These are phyloP conservation scores for Triglochin maritima DNA, from an alignment of 106 monocot genomes.

Conservation along the genomic window DNA sequence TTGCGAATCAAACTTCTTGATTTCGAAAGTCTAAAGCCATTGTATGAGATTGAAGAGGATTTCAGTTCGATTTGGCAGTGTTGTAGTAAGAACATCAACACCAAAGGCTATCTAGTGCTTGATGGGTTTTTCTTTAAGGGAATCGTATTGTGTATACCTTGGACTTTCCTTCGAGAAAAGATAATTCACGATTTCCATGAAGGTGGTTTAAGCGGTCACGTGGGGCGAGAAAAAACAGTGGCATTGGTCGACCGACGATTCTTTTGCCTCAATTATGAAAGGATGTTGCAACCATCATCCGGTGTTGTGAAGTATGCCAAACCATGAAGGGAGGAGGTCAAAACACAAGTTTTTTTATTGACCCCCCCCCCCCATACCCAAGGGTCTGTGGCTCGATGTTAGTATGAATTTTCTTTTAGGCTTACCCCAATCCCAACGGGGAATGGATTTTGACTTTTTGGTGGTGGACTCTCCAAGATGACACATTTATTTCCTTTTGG, in stretches of 20 bases:
- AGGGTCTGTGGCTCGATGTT: no score
- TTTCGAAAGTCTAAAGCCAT: neutral
- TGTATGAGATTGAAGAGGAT: neutral
- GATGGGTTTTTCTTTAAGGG: neutral
- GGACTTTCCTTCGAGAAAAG: neutral
- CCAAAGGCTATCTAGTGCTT: neutral
- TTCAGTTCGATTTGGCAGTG: neutral
- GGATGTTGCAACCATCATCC: neutral
- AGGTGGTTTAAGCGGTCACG: neutral
- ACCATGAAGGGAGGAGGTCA: neutral
- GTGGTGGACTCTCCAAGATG: no score
- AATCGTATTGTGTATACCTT: neutral
- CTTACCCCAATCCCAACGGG: no score
- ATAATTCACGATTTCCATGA: neutral
- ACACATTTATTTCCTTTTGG: no score
- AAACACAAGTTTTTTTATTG: neutral
- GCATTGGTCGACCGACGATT: neutral
- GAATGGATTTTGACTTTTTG: no score
- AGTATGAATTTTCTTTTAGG: no score
- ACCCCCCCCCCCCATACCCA: no score
- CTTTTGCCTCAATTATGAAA: neutral
- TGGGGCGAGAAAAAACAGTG: conserved; percentile 1
- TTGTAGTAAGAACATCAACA: neutral
- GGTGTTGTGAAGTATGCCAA: neutral
- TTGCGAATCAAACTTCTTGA: neutral